Percentiles rank a stretch among this genome's conserved stretches.
Conservation (phyloP, 2,329 filamentous ascomycete genomes). For the Diaporthe batatas region DNA sequence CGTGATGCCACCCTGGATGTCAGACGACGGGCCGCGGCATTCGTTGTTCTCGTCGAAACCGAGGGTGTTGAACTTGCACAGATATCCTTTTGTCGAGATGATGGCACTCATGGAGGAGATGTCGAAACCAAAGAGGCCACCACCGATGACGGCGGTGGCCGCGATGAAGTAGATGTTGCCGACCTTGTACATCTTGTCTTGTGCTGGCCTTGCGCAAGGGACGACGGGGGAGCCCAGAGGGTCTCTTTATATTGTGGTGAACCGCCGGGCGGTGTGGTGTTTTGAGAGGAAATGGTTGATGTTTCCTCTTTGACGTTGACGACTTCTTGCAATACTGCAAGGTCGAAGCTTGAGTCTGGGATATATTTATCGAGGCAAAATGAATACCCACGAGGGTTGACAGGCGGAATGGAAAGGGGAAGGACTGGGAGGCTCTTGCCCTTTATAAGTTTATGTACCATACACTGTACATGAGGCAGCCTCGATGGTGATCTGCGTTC, state of each 20-base stretch:
- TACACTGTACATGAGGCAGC: conserved; percentile 23
- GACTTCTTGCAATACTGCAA: background rate
- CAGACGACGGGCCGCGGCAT: conserved; percentile 65
- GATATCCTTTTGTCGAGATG: conserved; percentile 57
- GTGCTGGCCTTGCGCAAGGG: conserved; percentile 4
- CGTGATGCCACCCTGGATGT: conserved; percentile 73
- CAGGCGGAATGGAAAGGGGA: background rate
- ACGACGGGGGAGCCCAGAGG: background rate
- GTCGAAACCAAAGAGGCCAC: conserved; percentile 37
- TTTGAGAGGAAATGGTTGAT: background rate
- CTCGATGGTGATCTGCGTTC: conserved; percentile 10
- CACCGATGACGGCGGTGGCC: conserved; percentile 57
- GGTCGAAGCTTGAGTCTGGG: conserved; percentile 9
- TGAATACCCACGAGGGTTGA: background rate
- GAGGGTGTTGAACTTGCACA: conserved; percentile 58
- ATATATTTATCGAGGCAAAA: background rate
- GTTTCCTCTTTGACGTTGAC: conserved; percentile 15
- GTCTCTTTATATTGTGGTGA: background rate
- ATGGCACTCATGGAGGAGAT: conserved; percentile 59
- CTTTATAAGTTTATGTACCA: conserved; percentile 36
- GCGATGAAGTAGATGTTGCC: conserved; percentile 60
- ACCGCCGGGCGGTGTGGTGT: conserved; percentile 9
- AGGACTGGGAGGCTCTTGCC: conserved; percentile 21
- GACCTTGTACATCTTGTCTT: conserved; percentile 41
- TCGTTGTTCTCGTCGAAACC: conserved; percentile 52